Evolutionary conservation across 805 yeast species (phyloP).

Genomic region (Wickerhamomyces alni): DNA sequence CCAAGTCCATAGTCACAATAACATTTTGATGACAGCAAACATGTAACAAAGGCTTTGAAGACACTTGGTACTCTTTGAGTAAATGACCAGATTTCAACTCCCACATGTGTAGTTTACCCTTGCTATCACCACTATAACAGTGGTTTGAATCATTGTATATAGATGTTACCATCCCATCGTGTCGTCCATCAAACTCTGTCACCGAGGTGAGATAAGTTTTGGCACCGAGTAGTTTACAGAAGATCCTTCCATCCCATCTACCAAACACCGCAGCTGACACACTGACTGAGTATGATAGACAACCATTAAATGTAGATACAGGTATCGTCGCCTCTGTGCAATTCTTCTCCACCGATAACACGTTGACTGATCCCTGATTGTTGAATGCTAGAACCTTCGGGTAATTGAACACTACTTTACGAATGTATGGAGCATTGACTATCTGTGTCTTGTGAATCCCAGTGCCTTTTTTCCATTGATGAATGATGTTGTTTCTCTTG

Average conservation of each 20-base stretch:
- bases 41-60: constrained; percentile 2
- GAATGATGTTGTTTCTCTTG: constrained; percentile 20
- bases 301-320: constrained; percentile 13
- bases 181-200: constrained; percentile 5
- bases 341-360: constrained; percentile 10
- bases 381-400: constrained; percentile 13
- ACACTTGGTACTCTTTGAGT: constrained; percentile 5
- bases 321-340: constrained; percentile 15
- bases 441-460: constrained; percentile 8
- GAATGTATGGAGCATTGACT: constrained; percentile 5
- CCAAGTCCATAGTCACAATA: constrained; percentile 7
- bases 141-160: constrained; percentile 11
- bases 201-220: constrained; percentile 12
- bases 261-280: constrained; percentile 15
- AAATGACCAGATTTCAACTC: constrained; percentile 11
- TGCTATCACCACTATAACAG: constrained; percentile 18
- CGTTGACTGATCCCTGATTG: constrained; percentile 14
- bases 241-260: constrained; percentile 13
- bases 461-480: constrained; percentile 15
- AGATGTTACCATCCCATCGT: constrained; percentile 10
- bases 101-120: constrained; percentile 13
- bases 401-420: constrained; percentile 9
- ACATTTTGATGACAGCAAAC: constrained; percentile 8
- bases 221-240: constrained; percentile 9
- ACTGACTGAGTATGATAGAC: constrained; percentile 11